A percentile compares a stretch with the other conserved stretches of the same genome.
These are phyloP conservation scores for Bassia scoparia DNA, from an alignment of 148 eudicot species.

Conservation along the genomic window DNA sequence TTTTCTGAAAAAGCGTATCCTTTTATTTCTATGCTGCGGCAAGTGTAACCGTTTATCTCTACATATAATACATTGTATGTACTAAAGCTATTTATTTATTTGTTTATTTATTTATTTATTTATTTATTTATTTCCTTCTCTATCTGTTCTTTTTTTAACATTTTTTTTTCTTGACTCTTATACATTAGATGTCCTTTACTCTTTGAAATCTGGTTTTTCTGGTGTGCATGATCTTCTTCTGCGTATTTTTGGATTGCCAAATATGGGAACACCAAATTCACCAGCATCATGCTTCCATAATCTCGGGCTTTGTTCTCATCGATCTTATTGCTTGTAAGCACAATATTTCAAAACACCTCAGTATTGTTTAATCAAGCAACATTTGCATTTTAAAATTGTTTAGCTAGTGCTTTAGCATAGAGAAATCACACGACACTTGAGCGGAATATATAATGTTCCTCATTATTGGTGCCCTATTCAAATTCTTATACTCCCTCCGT, in stretches of 20 bases:
- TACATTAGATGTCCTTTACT: slow-evolving; percentile 50
- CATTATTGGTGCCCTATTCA: no score
- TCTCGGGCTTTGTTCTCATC: slow-evolving; percentile 27
- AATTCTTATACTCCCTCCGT: no score
- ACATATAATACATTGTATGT: no score
- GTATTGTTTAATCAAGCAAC: slow-evolving; percentile 3
- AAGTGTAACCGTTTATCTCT: no score
- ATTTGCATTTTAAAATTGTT: not conserved
- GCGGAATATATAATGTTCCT: no score
- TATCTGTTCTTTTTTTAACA: not conserved
- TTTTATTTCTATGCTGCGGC: slow-evolving; percentile 7
- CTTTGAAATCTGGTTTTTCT: slow-evolving; percentile 42
- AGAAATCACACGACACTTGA: not conserved
- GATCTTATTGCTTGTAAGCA: slow-evolving; percentile 59
- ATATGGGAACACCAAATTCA: slow-evolving; percentile 19
- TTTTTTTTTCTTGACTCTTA: slow-evolving; percentile 19
- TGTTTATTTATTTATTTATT: no score
- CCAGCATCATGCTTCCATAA: slow-evolving; percentile 43
- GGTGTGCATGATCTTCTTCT: slow-evolving; percentile 38
- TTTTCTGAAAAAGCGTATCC: slow-evolving; percentile 76
- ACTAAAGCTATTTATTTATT: no score
- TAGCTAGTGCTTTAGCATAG: not conserved
- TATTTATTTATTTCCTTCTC: not conserved
- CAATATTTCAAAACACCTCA: not conserved
- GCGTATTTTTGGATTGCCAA: slow-evolving; percentile 50